phyloP scores from a whole-genome alignment of 176 grass and related monocot genomes.

The Oryza nivara region DNA sequence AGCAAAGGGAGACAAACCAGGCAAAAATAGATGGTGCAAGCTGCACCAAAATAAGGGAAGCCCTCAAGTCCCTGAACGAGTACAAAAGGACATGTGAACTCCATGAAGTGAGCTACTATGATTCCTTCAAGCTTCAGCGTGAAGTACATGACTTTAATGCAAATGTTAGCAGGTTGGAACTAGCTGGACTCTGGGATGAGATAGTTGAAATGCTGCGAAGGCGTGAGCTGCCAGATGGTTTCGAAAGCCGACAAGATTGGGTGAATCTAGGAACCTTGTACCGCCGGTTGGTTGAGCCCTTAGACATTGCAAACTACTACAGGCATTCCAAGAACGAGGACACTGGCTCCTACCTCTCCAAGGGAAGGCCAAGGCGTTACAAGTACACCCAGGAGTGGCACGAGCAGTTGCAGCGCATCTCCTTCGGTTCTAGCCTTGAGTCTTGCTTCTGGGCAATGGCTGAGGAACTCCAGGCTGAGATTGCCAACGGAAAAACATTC shows the following conservation, averaged over 20 bases:
- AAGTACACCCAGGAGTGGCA: conserved; percentile 89
- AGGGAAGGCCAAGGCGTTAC: conserved; percentile 82
- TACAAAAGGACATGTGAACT: conserved; percentile 70
- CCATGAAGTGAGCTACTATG: conserved; percentile 70
- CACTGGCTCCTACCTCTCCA: conserved; percentile 76
- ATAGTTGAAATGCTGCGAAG: conserved; percentile 92
- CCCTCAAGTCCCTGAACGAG: conserved; percentile 56
- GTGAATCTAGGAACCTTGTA: conserved; percentile 75
- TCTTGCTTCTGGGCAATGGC: conserved; percentile 93
- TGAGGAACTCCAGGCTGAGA: conserved; percentile 83
- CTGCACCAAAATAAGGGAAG: conserved; percentile 76
- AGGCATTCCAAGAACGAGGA: conserved; percentile 94
- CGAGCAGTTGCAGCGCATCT: conserved; percentile 59
- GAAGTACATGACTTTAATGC: conserved; percentile 85
- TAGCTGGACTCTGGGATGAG: conserved; percentile 90
- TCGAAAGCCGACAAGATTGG: conserved; percentile 79
- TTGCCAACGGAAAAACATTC: conserved; percentile 52
- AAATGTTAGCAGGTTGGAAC: conserved; percentile 76
- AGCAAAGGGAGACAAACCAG: conserved; percentile 86
- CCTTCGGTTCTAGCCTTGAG: conserved; percentile 59
- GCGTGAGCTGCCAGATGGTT: conserved; percentile 71
- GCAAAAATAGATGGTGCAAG: conserved; percentile 65
- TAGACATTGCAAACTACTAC: conserved; percentile 99
- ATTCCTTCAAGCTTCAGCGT: conserved; percentile 85
- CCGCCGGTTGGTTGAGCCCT: conserved; percentile 78